phyloP scores from a whole-genome alignment of 2,329 filamentous ascomycete genomes.

The Blastomyces emzantsi region DNA sequence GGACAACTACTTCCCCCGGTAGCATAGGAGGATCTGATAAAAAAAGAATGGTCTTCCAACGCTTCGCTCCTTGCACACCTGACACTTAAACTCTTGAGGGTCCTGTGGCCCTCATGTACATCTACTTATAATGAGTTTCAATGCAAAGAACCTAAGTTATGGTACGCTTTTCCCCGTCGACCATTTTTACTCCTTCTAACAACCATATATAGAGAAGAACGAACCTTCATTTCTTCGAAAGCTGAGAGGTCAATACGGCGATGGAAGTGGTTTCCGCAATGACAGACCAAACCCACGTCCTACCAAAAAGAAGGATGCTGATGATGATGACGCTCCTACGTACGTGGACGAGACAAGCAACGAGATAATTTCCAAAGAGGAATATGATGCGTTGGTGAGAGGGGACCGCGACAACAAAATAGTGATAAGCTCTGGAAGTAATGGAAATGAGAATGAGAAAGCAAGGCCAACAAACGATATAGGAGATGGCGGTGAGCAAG shows the following conservation, averaged over 20 bases:
- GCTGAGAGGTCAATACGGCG: conserved; percentile 32
- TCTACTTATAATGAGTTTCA: conserved; percentile 29
- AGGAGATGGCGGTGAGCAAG: not conserved
- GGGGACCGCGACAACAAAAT: conserved; percentile 17
- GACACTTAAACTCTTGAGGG: not conserved
- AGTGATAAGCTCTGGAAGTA: conserved; percentile 9
- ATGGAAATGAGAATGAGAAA: conserved; percentile 15
- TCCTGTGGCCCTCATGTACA: not conserved
- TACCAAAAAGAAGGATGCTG: conserved; percentile 30
- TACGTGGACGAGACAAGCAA: conserved; percentile 39
- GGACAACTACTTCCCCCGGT: not conserved
- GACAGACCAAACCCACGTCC: conserved; percentile 31
- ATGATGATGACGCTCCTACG: conserved; percentile 36
- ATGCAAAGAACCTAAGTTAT: conserved; percentile 37
- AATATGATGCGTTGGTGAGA: conserved; percentile 34
- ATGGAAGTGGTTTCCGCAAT: conserved; percentile 26
- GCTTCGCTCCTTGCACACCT: not conserved
- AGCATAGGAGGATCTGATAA: not conserved
- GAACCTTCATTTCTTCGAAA: conserved; percentile 37
- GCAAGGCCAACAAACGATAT: conserved; percentile 14
- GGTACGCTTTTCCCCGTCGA: conserved; percentile 23
- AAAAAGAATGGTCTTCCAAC: not conserved
- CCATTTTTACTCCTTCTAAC: conserved; percentile 1
- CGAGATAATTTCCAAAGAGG: conserved; percentile 36
- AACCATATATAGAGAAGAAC: conserved; percentile 25